Evolutionary conservation across 768 basidiomycete species (phyloP).

Genomic region (Lactarius quietus): DNA sequence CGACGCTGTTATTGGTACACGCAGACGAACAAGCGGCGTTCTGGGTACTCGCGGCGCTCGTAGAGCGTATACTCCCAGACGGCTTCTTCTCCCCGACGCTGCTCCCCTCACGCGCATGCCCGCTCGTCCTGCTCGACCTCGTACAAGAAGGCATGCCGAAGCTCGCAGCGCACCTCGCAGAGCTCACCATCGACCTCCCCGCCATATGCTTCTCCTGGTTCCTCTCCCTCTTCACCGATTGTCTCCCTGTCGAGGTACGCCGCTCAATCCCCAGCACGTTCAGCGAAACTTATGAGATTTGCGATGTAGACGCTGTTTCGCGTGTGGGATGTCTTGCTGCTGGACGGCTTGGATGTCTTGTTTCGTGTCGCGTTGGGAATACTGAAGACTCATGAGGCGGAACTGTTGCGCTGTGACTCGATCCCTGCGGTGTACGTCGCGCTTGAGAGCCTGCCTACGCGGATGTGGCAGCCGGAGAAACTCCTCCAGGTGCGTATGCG

Average conservation of each 20-base stretch:
- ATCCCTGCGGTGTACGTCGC: constrained; percentile 88
- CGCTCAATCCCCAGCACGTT: constrained; percentile 3
- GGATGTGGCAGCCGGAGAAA: constrained; percentile 92
- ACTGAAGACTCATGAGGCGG: constrained; percentile 76
- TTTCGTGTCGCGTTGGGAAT: constrained; percentile 90
- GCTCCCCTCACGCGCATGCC: constrained; percentile 91
- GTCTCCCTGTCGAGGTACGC: constrained; percentile 89
- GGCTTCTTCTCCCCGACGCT: constrained; percentile 94
- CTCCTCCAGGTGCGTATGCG: constrained; percentile 68
- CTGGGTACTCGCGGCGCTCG: constrained; percentile 87
- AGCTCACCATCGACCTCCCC: constrained; percentile 83
- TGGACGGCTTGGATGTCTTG: constrained; percentile 87
- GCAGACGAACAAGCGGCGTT: constrained; percentile 97
- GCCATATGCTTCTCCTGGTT: constrained; percentile 99
- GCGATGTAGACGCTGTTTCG: constrained; percentile 82
- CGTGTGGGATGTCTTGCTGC: constrained; percentile 94
- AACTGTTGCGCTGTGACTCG: constrained; percentile 79
- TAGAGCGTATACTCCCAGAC: constrained; percentile 84
- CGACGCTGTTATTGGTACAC: constrained; percentile 87
- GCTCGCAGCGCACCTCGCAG: constrained; percentile 67
- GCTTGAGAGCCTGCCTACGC: constrained; percentile 82
- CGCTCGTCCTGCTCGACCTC: constrained; percentile 84
- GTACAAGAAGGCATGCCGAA: constrained; percentile 75
- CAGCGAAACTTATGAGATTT: not conserved
- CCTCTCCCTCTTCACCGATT: constrained; percentile 92